A percentile compares a stretch with the other conserved stretches of the same genome.
These are phyloP conservation scores for Phytophthora pluvialis DNA, from an alignment of 352 stramenopile species.

Conservation along the genomic window DNA sequence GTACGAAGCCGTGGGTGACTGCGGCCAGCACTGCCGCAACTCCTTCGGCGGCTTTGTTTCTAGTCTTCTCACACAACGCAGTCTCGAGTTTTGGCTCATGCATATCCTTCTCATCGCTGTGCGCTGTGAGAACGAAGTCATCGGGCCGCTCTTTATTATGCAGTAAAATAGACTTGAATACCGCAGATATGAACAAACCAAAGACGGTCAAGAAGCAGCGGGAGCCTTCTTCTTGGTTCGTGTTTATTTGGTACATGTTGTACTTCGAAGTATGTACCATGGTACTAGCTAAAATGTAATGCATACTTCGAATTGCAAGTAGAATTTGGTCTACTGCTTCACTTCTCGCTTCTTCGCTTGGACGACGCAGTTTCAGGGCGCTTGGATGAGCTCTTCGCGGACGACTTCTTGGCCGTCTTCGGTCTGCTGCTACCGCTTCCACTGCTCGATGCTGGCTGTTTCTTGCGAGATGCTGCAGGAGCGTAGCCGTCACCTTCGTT, in stretches of 20 bases:
- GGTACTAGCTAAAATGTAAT: neutral
- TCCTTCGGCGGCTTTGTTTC: slow-evolving; percentile 71
- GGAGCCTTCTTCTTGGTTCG: slow-evolving; percentile 21
- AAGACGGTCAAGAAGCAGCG: slow-evolving; percentile 22
- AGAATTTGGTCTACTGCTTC: slow-evolving; percentile 29
- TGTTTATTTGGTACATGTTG: slow-evolving; percentile 1
- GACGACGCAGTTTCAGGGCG: slow-evolving; percentile 61
- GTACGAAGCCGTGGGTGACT: slow-evolving; percentile 50
- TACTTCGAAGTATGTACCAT: neutral
- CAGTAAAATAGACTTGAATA: slow-evolving; percentile 22
- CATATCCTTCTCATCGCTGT: slow-evolving; percentile 71
- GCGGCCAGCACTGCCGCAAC: slow-evolving; percentile 57
- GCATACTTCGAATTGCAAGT: neutral
- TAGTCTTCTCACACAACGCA: slow-evolving; percentile 42
- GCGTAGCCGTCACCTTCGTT: slow-evolving; percentile 84
- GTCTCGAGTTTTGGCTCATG: slow-evolving; percentile 73
- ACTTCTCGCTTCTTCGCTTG: slow-evolving; percentile 65
- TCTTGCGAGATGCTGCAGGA: slow-evolving; percentile 62
- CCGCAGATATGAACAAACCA: slow-evolving; percentile 10
- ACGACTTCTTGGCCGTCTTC: slow-evolving; percentile 68
- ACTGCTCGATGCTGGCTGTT: slow-evolving; percentile 24
- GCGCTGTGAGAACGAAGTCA: slow-evolving; percentile 66
- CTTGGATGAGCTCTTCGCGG: slow-evolving; percentile 58
- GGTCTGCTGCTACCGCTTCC: slow-evolving; percentile 35
- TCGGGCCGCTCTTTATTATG: slow-evolving; percentile 61